Evolutionary conservation across 495 filamentous ascomycete species (phyloP).

Genomic region (Lepraria neglecta): DNA sequence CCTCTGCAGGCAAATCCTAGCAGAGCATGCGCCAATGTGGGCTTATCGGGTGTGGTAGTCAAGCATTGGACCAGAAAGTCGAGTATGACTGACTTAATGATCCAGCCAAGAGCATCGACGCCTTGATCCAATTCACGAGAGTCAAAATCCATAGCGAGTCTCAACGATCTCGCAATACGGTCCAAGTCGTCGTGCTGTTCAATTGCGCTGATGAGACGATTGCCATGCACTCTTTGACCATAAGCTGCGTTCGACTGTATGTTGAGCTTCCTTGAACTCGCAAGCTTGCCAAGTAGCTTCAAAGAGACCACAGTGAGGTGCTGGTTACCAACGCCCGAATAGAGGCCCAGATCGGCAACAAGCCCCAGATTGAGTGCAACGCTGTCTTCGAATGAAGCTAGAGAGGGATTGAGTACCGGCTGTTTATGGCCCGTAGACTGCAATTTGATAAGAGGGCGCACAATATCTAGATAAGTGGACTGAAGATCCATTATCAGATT

Average conservation of each 20-base stretch:
- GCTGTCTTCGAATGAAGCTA: constrained; percentile 85
- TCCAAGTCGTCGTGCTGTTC: constrained; percentile 65
- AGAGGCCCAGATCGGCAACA: constrained; percentile 72
- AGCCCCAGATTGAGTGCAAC: constrained; percentile 71
- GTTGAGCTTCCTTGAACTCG: constrained; percentile 70
- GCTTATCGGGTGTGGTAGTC: constrained; percentile 57
- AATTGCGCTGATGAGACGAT: constrained; percentile 65
- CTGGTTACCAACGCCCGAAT: constrained; percentile 71
- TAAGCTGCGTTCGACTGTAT: constrained; percentile 42
- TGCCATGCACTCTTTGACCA: constrained; percentile 39
- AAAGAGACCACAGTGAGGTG: constrained; percentile 70
- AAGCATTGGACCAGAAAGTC: constrained; percentile 77
- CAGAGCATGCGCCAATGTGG: constrained; percentile 81
- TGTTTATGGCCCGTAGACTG: constrained; percentile 40
- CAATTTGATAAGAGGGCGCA: constrained; percentile 67
- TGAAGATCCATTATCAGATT: constrained; percentile 76
- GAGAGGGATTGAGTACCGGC: constrained; percentile 61
- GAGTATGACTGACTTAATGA: constrained; percentile 70
- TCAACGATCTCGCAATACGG: constrained; percentile 59
- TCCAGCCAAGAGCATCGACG: constrained; percentile 56
- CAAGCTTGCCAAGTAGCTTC: constrained; percentile 74
- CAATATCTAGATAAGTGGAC: constrained; percentile 81
- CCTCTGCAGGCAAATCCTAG: constrained; percentile 77
- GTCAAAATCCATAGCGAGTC: constrained; percentile 55
- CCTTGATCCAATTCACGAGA: constrained; percentile 58